A percentile compares a stretch with the other conserved stretches of the same genome.
These are phyloP conservation scores for Coleophoma cylindrospora DNA, from an alignment of 2,329 filamentous ascomycete species.

Conservation along the genomic window DNA sequence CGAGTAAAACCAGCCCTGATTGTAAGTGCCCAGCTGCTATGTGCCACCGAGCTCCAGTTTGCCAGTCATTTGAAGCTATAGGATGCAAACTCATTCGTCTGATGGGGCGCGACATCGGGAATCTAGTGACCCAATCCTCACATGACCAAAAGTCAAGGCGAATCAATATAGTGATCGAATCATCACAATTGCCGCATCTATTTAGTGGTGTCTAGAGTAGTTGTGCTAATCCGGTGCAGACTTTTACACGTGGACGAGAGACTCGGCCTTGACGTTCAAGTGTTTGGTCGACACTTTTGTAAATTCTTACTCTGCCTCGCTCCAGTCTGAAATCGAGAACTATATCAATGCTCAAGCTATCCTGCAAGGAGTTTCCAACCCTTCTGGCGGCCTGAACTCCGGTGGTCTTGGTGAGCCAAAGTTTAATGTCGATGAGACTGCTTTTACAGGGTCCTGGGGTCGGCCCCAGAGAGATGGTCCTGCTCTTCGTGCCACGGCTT, in stretches of 20 bases:
- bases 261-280: conserved; percentile 68
- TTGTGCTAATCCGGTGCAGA: conserved; percentile 39
- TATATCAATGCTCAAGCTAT: conserved; percentile 63
- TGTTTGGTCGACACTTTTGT: conserved; percentile 61
- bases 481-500: conserved; percentile 66
- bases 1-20: conserved; percentile 46
- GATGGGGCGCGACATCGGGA: too few species aligned
- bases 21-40: conserved; percentile 34
- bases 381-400: conserved; percentile 30
- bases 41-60: background rate
- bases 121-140: too few species aligned
- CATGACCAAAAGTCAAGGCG: too few species aligned
- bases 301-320: conserved; percentile 41
- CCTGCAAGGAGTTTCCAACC: conserved; percentile 56
- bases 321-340: conserved; percentile 53
- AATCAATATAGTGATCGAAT: too few species aligned
- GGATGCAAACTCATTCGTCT: too few species aligned
- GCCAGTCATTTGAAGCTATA: too few species aligned
- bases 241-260: conserved; percentile 75
- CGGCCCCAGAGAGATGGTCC: conserved; percentile 78
- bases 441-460: conserved; percentile 66
- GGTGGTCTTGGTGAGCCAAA: conserved; percentile 67
- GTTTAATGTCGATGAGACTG: conserved; percentile 58
- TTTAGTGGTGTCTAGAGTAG: too few species aligned
- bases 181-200: too few species aligned